Evolutionary conservation across 2,329 filamentous ascomycete species (phyloP).

Genomic region (Cladophialophora carrionii): DNA sequence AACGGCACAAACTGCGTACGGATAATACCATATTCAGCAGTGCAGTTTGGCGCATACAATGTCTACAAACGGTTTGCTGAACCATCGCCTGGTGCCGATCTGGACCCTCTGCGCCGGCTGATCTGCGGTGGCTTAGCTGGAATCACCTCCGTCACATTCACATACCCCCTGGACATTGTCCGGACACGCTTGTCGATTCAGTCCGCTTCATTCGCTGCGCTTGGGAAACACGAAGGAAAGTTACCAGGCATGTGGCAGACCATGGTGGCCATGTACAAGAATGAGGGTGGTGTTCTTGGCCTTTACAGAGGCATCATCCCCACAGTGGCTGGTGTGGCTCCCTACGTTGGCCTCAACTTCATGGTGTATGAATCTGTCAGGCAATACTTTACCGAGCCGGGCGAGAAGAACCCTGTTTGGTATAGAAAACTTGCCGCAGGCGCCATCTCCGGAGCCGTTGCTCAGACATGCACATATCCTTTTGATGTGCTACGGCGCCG

Average conservation of each 20-base stretch:
- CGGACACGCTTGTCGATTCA: slow-evolving; percentile 94
- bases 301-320: slow-evolving; percentile 95
- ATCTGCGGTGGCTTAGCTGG: slow-evolving; percentile 90
- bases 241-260: slow-evolving; percentile 92
- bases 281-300: slow-evolving; percentile 80
- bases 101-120: slow-evolving; percentile 74
- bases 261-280: slow-evolving; percentile 81
- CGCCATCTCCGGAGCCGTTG: slow-evolving; percentile 91
- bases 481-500: slow-evolving; percentile 92
- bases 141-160: slow-evolving; percentile 91
- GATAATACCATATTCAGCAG: slow-evolving; percentile 96
- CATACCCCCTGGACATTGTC: slow-evolving; percentile 96
- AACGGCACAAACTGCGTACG: slow-evolving; percentile 98
- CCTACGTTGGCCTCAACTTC: slow-evolving; percentile 96
- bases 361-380: slow-evolving; percentile 95
- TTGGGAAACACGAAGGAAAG: slow-evolving; percentile 66
- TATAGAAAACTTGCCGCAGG: slow-evolving; percentile 83
- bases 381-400: slow-evolving; percentile 80
- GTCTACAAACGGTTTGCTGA: slow-evolving; percentile 93
- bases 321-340: slow-evolving; percentile 91
- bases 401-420: slow-evolving; percentile 78
- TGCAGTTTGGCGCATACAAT: slow-evolving; percentile 98
- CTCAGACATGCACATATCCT: slow-evolving; percentile 97
- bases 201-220: slow-evolving; percentile 86
- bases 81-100: slow-evolving; percentile 69